Percentiles rank a stretch among this genome's conserved stretches.
Conservation (phyloP, 2,329 filamentous ascomycete species). For the Pleurostoma richardsiae region DNA sequence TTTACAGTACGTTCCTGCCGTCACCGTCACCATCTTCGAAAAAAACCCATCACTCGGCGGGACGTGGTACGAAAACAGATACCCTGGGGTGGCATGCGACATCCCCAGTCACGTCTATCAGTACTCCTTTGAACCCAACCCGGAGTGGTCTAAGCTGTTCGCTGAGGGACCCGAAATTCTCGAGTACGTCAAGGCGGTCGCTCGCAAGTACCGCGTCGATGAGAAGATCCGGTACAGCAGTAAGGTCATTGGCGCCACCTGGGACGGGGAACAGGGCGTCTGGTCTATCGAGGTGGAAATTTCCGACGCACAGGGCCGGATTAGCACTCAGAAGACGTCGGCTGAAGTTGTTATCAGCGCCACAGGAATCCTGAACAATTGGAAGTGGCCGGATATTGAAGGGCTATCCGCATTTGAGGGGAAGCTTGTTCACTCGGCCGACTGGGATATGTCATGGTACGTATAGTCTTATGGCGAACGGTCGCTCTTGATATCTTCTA, state of each 20-base stretch:
- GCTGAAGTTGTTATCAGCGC: conserved; percentile 1
- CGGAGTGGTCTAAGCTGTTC: conserved; percentile 10
- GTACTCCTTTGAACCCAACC: conserved; percentile 8
- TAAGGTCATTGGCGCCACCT: conserved; percentile 4
- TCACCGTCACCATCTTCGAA: not conserved
- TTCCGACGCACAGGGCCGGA: not conserved
- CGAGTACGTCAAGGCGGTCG: conserved; percentile 5
- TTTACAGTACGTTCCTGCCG: not conserved
- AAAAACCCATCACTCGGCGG: conserved; percentile 4
- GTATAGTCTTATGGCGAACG: not conserved
- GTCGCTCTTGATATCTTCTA: too few relatives aligned
- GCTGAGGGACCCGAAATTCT: conserved; percentile 7
- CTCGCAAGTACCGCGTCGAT: conserved; percentile 5
- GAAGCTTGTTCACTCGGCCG: not conserved
- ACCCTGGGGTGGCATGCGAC: conserved; percentile 14
- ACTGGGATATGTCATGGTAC: not conserved
- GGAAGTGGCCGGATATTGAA: not conserved
- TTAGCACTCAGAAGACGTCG: not conserved
- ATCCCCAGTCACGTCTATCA: conserved; percentile 6
- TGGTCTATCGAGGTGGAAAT: conserved; percentile 7
- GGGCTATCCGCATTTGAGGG: conserved; percentile 1
- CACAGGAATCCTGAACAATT: conserved; percentile 2
- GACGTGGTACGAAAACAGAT: conserved; percentile 13
- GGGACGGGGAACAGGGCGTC: conserved; percentile 6
- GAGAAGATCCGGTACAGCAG: conserved; percentile 7